Evolutionary conservation across 768 basidiomycete genomes (phyloP).

Genomic region (Auricularia heimuer): DNA sequence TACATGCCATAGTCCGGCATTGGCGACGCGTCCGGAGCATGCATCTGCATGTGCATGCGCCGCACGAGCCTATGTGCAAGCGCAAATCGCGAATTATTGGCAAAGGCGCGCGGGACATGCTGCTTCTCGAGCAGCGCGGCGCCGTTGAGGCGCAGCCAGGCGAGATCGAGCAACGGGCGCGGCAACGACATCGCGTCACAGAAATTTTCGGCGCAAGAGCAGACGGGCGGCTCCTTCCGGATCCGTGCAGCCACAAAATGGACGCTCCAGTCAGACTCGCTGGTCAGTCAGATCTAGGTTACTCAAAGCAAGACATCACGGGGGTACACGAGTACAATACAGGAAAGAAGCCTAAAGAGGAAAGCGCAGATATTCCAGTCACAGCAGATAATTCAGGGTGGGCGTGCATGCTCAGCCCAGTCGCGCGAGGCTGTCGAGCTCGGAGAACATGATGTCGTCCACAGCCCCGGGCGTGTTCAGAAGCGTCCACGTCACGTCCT

Average conservation of each 20-base stretch:
- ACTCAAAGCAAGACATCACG: too few species aligned
- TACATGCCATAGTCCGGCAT: neutral
- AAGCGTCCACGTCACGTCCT: slow-evolving; percentile 56
- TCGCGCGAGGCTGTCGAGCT: slow-evolving; percentile 69
- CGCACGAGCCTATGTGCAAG: neutral
- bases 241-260: neutral
- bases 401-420: slow-evolving; percentile 33
- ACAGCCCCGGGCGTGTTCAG: slow-evolving; percentile 50
- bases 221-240: neutral
- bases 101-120: neutral
- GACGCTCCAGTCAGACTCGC: too few species aligned
- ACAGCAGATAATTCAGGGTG: too few species aligned
- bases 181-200: neutral
- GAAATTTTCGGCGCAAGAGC: neutral
- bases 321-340: too few species aligned
- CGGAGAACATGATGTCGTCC: slow-evolving; percentile 64
- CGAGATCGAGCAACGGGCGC: neutral
- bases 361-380: too few species aligned
- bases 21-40: too few species aligned
- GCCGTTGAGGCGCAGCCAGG: neutral
- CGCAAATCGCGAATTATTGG: neutral
- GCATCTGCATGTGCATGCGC: neutral
- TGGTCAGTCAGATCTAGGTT: too few species aligned
- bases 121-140: neutral
- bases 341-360: too few species aligned